These are phyloP conservation scores for Quercus mongolica DNA, from an alignment of 306 rosid species.

Conservation along the genomic window DNA sequence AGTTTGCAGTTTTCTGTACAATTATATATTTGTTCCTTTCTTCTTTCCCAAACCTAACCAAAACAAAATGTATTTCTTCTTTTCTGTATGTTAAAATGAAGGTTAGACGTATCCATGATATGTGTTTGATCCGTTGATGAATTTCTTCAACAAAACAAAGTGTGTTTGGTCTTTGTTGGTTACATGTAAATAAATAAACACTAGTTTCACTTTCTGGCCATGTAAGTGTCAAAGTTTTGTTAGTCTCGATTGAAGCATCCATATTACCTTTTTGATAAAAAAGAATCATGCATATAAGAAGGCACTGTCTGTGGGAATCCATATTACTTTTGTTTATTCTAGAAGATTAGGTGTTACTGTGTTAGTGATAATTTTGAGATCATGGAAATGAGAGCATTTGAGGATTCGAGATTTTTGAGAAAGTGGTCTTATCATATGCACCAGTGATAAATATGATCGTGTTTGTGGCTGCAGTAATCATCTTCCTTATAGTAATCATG, in stretches of 20 bases:
- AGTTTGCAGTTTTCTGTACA: background rate
- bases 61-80: background rate
- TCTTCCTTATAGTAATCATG: background rate
- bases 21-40: no score
- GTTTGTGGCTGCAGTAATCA: background rate
- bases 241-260: background rate
- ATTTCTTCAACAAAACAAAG: no score
- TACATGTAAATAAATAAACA: no score
- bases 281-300: no score
- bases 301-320: background rate
- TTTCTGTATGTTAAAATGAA: background rate
- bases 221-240: no score
- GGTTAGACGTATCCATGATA: no score
- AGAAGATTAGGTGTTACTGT: background rate
- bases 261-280: background rate
- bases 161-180: no score
- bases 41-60: no score
- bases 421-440: background rate
- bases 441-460: background rate
- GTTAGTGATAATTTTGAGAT: background rate
- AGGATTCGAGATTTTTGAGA: background rate
- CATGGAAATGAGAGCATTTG: background rate
- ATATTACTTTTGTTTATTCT: background rate
- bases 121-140: no score
- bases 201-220: no score